Percentiles rank a stretch among this genome's conserved stretches.
These are phyloP conservation scores for Neurospora africana DNA, from an alignment of 495 filamentous ascomycete species.

Conservation along the genomic window DNA sequence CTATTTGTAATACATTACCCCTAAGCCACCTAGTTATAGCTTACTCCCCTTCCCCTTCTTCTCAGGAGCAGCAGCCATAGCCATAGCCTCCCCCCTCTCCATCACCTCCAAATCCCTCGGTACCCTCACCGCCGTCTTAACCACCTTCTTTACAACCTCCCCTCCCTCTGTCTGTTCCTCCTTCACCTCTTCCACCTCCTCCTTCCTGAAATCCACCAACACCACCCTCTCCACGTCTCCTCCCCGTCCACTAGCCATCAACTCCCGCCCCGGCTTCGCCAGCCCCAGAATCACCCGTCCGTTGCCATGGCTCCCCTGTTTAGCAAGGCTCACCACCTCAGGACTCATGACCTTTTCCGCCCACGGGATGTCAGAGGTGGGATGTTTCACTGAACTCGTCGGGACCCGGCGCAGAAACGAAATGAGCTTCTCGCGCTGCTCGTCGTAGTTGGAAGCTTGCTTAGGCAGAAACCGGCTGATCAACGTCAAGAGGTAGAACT, in stretches of 20 bases:
- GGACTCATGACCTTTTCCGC: conserved; percentile 70
- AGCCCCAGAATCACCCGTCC: conserved; percentile 51
- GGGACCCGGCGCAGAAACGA: conserved; percentile 43
- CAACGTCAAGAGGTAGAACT: conserved; percentile 65
- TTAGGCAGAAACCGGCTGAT: conserved; percentile 48
- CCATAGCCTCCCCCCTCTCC: conserved; percentile 14
- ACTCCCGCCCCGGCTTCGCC: conserved; percentile 60
- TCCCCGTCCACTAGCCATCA: conserved; percentile 47
- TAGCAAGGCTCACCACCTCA: conserved; percentile 38
- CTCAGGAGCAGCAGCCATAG: conserved; percentile 1
- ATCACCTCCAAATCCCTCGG: conserved; percentile 19
- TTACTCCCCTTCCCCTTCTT: not conserved
- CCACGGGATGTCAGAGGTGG: conserved; percentile 48
- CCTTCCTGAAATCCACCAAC: conserved; percentile 52
- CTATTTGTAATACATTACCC: not conserved
- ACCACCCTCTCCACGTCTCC: conserved; percentile 70
- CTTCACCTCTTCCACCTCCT: conserved; percentile 43
- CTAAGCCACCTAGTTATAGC: not conserved
- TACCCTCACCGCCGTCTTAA: conserved; percentile 18
- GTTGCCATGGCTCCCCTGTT: conserved; percentile 24
- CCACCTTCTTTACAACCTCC: conserved; percentile 40
- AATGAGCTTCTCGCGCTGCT: conserved; percentile 45
- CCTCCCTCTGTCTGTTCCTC: conserved; percentile 25
- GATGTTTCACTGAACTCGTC: conserved; percentile 20
- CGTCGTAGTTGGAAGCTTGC: conserved; percentile 26